Percentiles rank a stretch among this genome's conserved stretches.
Evolutionary conservation across 2,329 filamentous ascomycete species (phyloP).

Genomic region (Bretziella fagacearum): DNA sequence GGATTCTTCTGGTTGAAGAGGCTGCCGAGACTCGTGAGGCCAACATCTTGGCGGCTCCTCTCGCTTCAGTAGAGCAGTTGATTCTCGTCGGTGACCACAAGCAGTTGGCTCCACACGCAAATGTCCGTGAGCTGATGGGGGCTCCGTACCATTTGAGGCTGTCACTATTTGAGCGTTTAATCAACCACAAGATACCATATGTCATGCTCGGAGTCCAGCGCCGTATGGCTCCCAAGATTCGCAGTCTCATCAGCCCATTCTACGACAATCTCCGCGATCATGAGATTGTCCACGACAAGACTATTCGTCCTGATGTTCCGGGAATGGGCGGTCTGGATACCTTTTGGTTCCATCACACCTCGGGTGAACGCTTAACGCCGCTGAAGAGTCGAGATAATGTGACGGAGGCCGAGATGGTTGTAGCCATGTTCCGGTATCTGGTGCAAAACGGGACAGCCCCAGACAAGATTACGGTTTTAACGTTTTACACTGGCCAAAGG

Average conservation of each 20-base stretch:
- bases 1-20: slow-evolving; percentile 59
- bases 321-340: slow-evolving; percentile 25
- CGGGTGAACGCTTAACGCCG: slow-evolving; percentile 45
- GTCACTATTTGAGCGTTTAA: slow-evolving; percentile 64
- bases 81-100: slow-evolving; percentile 60
- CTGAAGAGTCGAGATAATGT: slow-evolving; percentile 52
- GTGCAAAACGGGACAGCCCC: slow-evolving; percentile 44
- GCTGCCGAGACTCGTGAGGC: slow-evolving; percentile 60
- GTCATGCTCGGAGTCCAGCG: slow-evolving; percentile 52
- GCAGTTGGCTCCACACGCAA: slow-evolving; percentile 55
- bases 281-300: slow-evolving; percentile 22
- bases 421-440: slow-evolving; percentile 55
- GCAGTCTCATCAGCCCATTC: slow-evolving; percentile 29
- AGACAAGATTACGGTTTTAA: slow-evolving; percentile 57
- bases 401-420: slow-evolving; percentile 60
- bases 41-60: slow-evolving; percentile 35
- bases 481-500: slow-evolving; percentile 72
- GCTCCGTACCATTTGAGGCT: slow-evolving; percentile 50
- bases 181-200: slow-evolving; percentile 47
- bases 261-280: slow-evolving; percentile 32
- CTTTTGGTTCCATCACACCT: slow-evolving; percentile 34
- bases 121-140: slow-evolving; percentile 39
- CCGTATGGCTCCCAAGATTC: slow-evolving; percentile 32
- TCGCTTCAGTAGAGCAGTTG: slow-evolving; percentile 35
- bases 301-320: slow-evolving; percentile 25